Evolutionary conservation across 2,329 filamentous ascomycete species (phyloP), one percentile per base, ranked within the genome.

Genomic region (Diaporthe ilicicola): DNA sequence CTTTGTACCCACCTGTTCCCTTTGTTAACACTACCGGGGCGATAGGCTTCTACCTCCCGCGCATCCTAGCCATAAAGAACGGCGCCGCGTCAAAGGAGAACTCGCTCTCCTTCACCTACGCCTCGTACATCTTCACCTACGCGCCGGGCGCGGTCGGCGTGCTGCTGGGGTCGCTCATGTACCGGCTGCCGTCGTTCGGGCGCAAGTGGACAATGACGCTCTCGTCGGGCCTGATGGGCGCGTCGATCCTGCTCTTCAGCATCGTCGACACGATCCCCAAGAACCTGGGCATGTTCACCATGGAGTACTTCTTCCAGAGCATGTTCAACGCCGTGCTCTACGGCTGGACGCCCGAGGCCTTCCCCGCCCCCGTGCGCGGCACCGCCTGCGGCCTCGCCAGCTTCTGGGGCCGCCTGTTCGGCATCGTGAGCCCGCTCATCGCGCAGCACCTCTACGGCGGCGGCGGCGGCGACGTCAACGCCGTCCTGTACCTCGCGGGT

Each of bases 401-500:
- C 71, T 90, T 89, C 75, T 89, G 87, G 86, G 88, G 88, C 1
- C 78, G 88, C 2, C 67, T 90, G 29, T 88, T 88, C 73, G 85
- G 86, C 12, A 90, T 90, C 54, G 83, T 90, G 19, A 87, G 86
- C 46, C 88, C 88, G 0, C 75, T 90, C 46, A 87, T 88, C 67
- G 87, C 86, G 5, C 84, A 88, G 67, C 39, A 34, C 73, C 79
- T 85, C n/a, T 80, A 83, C 46, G 78, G 73, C 0, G 69, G 72
- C 0, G 71, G 83, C 0, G 79, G 83, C 48, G 59, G 59, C 1
- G 59, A 64, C n/a, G 76, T 85, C 7, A 88, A 89, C 70, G 81
- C 80, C 5, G 85, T 89, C 0, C 70, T 90, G 67, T 90, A 89
- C 74, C 76, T 90, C 27, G 88, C 88, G 7, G 88, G 87, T 4